These are phyloP conservation scores for Pharus latifolius DNA, from an alignment of 176 grass and related monocot species.

Conservation along the genomic window DNA sequence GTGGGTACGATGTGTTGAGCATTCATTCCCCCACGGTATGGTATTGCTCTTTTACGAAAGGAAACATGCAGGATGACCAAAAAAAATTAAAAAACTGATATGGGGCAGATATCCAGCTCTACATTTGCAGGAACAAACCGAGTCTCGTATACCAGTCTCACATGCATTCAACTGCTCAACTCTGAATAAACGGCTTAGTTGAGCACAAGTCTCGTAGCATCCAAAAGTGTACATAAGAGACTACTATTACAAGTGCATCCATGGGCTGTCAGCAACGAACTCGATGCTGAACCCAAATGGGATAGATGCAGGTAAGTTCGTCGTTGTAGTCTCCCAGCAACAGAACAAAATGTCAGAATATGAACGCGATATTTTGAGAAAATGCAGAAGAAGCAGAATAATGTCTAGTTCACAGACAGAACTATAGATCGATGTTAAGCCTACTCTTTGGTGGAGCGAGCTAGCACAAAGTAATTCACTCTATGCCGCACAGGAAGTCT, in stretches of 20 bases:
- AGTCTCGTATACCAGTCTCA: neutral
- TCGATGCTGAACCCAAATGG: slow-evolving; percentile 64
- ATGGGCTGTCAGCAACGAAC: slow-evolving; percentile 4
- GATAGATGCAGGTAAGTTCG: slow-evolving; percentile 68
- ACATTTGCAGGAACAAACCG: neutral
- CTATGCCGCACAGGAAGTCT: slow-evolving; percentile 43
- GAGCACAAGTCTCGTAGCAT: neutral
- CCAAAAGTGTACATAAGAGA: neutral
- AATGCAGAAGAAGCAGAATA: neutral
- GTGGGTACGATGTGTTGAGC: too few species aligned
- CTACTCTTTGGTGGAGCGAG: slow-evolving; percentile 58
- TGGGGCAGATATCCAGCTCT: too few species aligned
- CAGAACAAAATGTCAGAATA: neutral
- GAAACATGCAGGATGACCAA: too few species aligned
- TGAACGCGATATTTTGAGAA: neutral
- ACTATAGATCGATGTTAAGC: neutral
- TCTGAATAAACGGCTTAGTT: neutral
- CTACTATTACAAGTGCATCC: neutral
- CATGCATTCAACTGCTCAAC: neutral
- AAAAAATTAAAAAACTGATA: too few species aligned
- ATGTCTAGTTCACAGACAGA: neutral
- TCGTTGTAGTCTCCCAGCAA: slow-evolving; percentile 20
- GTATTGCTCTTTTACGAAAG: too few species aligned
- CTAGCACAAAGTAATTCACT: slow-evolving; percentile 39
- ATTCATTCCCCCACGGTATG: too few species aligned